These are phyloP conservation scores for Nephelium lappaceum DNA, from an alignment of 345 rosid species.

Conservation along the genomic window DNA sequence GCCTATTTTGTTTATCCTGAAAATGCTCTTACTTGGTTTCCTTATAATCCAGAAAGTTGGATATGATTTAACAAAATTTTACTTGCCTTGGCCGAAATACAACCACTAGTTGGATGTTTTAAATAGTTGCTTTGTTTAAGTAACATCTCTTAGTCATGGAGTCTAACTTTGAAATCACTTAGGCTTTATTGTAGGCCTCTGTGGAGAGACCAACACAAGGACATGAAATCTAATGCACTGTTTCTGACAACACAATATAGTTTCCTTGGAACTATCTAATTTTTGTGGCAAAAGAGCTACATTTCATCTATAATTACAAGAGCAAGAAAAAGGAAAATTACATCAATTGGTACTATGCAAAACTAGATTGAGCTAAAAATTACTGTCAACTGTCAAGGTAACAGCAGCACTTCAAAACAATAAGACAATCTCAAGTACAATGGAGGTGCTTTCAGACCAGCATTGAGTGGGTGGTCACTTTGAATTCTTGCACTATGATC, in stretches of 20 bases:
- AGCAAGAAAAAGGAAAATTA: not conserved
- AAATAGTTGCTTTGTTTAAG: not conserved
- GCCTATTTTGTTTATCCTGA: not conserved
- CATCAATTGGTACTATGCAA: not conserved
- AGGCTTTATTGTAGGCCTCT: too few relatives aligned
- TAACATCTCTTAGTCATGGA: too few relatives aligned
- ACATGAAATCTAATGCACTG: not conserved
- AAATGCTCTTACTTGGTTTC: too few relatives aligned
- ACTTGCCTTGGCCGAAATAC: not conserved
- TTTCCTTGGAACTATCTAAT: not conserved
- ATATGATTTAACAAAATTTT: too few relatives aligned
- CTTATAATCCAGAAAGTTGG: not conserved
- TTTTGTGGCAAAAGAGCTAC: not conserved
- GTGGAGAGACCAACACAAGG: not conserved
- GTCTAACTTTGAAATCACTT: too few relatives aligned
- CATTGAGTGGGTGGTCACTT: not conserved
- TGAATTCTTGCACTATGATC: not conserved
- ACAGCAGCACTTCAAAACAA: not conserved
- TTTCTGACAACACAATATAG: not conserved
- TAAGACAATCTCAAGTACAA: constrained; percentile 1
- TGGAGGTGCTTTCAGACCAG: not conserved
- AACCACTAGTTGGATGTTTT: not conserved
- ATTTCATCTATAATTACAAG: not conserved
- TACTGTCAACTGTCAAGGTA: not conserved
- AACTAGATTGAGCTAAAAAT: not conserved